Evolutionary conservation across 805 yeast species (phyloP), one percentile per base, ranked within the genome.

Genomic region (Starmerella powellii): DNA sequence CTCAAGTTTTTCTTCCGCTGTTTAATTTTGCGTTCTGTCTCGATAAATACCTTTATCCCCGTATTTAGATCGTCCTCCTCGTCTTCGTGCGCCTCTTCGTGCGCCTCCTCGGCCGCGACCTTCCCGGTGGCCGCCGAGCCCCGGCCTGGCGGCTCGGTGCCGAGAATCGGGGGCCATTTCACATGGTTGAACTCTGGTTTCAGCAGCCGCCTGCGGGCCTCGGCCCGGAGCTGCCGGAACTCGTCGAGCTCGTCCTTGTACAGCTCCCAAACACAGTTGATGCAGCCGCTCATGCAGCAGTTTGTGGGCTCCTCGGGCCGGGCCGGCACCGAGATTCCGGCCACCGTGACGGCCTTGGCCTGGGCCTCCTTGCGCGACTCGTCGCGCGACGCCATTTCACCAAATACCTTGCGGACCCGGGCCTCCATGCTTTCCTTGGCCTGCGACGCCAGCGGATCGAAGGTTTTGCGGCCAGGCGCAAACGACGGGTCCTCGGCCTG

Each of bases 221-320:
- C 41, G 45, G 70, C 80, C 0, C 95, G 95, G 42, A 67, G 58
- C 30, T 61, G 57, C 54, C 76, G 74, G 95, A 95, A 91, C 27
- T 84, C 84, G 48, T 75, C 78, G 38, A 87, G 55, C 58, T 91
- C 97, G 40, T 88, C 96, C 50, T 80, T 78, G 58, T 75, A 88
- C 41, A 83, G 64, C 54, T 87, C 95, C 97, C 97, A 91, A 2
- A 88, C 97, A 61, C 98, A 88, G 61, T 88, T 86, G 24, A 84
- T 77, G 61, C 98, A 88, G 1, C 98, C 98, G 44, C 91, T 78
- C 94, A 86, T 86, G 61, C 98, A 88, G 60, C 98, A 88, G 60
- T 88, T 86, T 53, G 87, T 94, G 1, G 97, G 97, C 52, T 84
- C 95, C 4, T 63, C 66, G 0, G 98, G 97, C 56, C 70, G 72